A percentile compares a stretch with the other conserved stretches of the same genome.
Evolutionary conservation across 2,329 filamentous ascomycete species (phyloP).

Genomic region (Clonostachys chloroleuca): DNA sequence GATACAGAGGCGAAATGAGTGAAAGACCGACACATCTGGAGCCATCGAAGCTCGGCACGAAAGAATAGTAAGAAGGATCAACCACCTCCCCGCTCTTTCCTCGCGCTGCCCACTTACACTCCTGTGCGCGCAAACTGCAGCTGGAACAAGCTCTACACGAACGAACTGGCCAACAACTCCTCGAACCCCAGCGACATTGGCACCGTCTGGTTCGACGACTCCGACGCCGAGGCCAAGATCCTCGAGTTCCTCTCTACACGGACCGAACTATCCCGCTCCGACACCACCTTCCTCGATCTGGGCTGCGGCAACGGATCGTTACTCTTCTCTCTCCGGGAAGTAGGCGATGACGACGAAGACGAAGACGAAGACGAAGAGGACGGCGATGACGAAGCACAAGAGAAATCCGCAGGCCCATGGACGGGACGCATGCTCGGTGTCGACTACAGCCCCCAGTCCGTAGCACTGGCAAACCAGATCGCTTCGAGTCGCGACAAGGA

Average conservation of each 20-base stretch:
- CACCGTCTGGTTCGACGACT: constrained; percentile 95
- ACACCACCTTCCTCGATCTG: constrained; percentile 72
- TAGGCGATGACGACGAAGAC: constrained; percentile 6
- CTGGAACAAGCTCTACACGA: constrained; percentile 72
- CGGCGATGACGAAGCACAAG: background rate
- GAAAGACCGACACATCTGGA: constrained; percentile 58
- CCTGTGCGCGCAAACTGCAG: constrained; percentile 32
- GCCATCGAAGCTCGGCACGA: constrained; percentile 79
- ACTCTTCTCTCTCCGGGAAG: constrained; percentile 72
- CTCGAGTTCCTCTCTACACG: constrained; percentile 57
- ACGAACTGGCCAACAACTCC: constrained; percentile 67
- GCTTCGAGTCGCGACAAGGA: constrained; percentile 5
- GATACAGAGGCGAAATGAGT: too few species aligned
- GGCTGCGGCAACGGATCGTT: constrained; percentile 94
- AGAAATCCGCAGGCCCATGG: constrained; percentile 54
- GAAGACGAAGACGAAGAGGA: background rate
- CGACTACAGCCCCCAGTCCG: constrained; percentile 76
- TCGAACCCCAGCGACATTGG: constrained; percentile 74
- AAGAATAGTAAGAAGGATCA: constrained; percentile 70
- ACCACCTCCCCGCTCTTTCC: constrained; percentile 2
- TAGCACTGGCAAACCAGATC: constrained; percentile 69
- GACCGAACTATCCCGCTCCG: constrained; percentile 9
- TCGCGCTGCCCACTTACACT: background rate
- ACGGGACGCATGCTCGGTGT: constrained; percentile 72
- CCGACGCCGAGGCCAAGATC: constrained; percentile 79